Conservation (phyloP, 257 asterid genomes). For the Schizonepeta tenuifolia region DNA sequence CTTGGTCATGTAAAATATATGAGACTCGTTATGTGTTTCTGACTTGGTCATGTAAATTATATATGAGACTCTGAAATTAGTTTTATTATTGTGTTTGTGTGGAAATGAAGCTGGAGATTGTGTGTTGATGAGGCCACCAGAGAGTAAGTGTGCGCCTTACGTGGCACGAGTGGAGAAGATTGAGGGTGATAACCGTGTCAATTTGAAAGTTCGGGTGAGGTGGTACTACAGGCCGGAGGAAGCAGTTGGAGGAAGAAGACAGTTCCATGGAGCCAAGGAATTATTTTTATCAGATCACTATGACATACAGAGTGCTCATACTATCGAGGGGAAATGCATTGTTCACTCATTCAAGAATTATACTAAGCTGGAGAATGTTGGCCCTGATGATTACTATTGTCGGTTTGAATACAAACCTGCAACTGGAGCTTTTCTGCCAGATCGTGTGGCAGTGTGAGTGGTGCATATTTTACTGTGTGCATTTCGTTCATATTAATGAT, state of each 20-base stretch:
- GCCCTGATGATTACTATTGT: slow-evolving; percentile 60
- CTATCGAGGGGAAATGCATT: slow-evolving; percentile 69
- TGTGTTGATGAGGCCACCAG: slow-evolving; percentile 59
- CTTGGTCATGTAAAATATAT: background rate
- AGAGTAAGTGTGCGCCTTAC: slow-evolving; percentile 51
- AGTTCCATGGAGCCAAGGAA: slow-evolving; percentile 74
- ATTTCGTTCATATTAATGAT: slow-evolving; percentile 8
- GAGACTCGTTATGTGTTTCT: too few species aligned
- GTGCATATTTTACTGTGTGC: slow-evolving; percentile 3
- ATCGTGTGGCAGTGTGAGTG: slow-evolving; percentile 68
- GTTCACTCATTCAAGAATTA: slow-evolving; percentile 69
- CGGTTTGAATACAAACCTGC: slow-evolving; percentile 63
- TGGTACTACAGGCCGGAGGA: slow-evolving; percentile 88
- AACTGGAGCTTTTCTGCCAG: slow-evolving; percentile 59
- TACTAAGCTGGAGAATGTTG: slow-evolving; percentile 58
- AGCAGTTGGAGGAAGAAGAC: slow-evolving; percentile 62
- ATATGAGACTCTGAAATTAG: slow-evolving; percentile 1
- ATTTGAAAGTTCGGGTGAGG: slow-evolving; percentile 52
- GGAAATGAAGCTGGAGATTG: slow-evolving; percentile 66
- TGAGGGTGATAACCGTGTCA: slow-evolving; percentile 55
- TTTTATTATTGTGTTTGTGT: slow-evolving; percentile 18
- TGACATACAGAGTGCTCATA: slow-evolving; percentile 63
- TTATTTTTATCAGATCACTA: slow-evolving; percentile 61
- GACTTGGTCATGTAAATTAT: background rate
- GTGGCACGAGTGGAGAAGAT: slow-evolving; percentile 65